Base-by-base conservation (phyloP, 83 land plant genomes). In the Larix sibirica region DNA sequence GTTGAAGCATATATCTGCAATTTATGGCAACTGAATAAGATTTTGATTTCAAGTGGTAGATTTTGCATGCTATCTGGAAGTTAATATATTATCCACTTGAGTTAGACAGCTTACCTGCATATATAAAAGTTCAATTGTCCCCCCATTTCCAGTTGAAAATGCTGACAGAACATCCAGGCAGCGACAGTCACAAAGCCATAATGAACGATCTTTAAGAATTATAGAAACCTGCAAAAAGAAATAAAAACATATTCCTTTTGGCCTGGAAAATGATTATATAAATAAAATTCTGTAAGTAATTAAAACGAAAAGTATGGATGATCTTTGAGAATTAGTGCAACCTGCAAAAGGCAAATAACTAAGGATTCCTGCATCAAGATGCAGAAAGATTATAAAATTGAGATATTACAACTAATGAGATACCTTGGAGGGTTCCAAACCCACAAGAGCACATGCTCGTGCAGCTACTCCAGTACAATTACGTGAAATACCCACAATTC, bases 371-470 rank as follows among this genome's bases (percentile, higher is more conserved):
- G 18, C 65, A 62, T 62, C 18, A 62, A 18, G 65, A 8, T 62
- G 9, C 65, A 62, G 18, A 62, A 18, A 3, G 65, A 50, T 20
- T 56, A 24, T 50, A 26, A n/a, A 80, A 81, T 23, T 8, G 77
- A 28, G 13, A 82, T 42, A 74, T 6, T 24, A 33, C 23, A 31
- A 38, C 73, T 82, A 10, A 14, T 76, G 20, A 9, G 66, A 76
- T 90, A 95, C 98, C 89, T 90, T 95, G 62, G 89, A 81, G 50
- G 98, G 95, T 79, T 95, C 98, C 26, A 94, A 87, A 50, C 92
- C 90, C 36, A 95, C 96, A 70, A 95, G 92, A 73, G 96, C 98
- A 80, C 98, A 95, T 10, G 93, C 98, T 84, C 98, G 92, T 81
- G 98, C 96, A 85, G 98, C 98, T 58, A 95, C 91, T 6, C 98